Percentiles rank a stretch among this genome's conserved stretches.
phyloP scores from a whole-genome alignment of 2,329 filamentous ascomycete species.

The Botrytis medusae region DNA sequence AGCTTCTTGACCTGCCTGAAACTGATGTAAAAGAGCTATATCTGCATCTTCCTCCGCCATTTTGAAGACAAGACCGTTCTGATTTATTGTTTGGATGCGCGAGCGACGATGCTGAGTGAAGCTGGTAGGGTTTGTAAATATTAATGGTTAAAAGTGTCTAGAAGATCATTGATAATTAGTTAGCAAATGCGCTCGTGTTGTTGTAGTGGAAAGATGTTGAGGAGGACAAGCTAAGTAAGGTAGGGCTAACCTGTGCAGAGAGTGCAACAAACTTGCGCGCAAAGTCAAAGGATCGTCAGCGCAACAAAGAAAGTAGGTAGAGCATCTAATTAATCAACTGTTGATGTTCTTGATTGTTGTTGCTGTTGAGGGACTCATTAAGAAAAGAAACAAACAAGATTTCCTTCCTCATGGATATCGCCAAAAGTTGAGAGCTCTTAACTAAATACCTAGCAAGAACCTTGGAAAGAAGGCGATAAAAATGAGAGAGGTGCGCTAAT shows the following conservation, averaged over 20 bases:
- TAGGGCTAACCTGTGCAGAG: neutral
- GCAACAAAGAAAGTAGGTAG: constrained; percentile 11
- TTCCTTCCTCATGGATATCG: neutral
- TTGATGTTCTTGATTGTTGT: neutral
- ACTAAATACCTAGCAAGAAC: neutral
- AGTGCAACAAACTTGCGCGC: constrained; percentile 11
- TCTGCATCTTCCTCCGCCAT: constrained; percentile 42
- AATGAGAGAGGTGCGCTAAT: neutral
- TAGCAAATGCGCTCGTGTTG: neutral
- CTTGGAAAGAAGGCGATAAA: neutral
- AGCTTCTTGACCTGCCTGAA: constrained; percentile 40
- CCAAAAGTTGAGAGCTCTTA: constrained; percentile 6
- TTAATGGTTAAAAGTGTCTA: neutral
- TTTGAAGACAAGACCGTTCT: constrained; percentile 24
- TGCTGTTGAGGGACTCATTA: neutral
- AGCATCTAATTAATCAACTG: neutral
- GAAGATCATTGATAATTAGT: neutral
- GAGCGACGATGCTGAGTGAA: neutral
- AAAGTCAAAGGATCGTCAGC: constrained; percentile 5
- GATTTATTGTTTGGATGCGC: constrained; percentile 12
- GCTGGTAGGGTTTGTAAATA: neutral
- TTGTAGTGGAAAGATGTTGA: neutral
- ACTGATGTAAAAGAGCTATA: constrained; percentile 42
- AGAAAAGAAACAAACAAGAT: neutral
- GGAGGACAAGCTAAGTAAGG: neutral